phyloP scores from a whole-genome alignment of 139 green algal genomes.

The Picochlorum sp. region DNA sequence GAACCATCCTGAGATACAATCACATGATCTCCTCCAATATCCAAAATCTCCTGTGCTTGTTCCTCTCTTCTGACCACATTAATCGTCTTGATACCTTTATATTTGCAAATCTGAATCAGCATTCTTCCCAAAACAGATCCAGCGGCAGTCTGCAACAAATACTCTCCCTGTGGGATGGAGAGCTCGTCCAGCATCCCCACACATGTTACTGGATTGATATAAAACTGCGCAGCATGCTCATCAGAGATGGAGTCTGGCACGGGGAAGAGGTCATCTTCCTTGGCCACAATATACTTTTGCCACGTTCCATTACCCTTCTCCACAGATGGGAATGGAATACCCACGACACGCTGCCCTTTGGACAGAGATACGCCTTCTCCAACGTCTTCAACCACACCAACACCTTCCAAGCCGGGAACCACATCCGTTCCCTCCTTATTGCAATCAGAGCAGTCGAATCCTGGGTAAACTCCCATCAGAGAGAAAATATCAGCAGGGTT shows the following conservation, averaged over 20 bases:
- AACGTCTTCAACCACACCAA: conserved; percentile 23
- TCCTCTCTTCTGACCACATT: conserved; percentile 36
- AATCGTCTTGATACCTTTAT: conserved; percentile 36
- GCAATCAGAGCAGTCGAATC: conserved; percentile 22
- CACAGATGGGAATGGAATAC: conserved; percentile 14
- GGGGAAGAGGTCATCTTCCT: conserved; percentile 17
- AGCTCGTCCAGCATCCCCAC: conserved; percentile 37
- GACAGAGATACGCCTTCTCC: conserved; percentile 21
- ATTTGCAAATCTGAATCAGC: conserved; percentile 28
- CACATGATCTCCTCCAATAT: conserved; percentile 29
- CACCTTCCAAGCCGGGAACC: conserved; percentile 33
- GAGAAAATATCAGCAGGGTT: conserved; percentile 38
- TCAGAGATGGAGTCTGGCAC: conserved; percentile 34
- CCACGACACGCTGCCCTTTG: conserved; percentile 35
- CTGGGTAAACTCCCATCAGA: conserved; percentile 36
- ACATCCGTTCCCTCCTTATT: not conserved
- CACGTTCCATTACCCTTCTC: conserved; percentile 34
- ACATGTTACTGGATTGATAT: conserved; percentile 39
- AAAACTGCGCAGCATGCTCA: conserved; percentile 30
- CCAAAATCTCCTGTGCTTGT: conserved; percentile 27
- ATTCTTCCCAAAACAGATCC: conserved; percentile 40
- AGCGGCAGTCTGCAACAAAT: conserved; percentile 40
- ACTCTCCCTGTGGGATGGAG: conserved; percentile 29
- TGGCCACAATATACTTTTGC: conserved; percentile 32
- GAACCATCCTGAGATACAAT: conserved; percentile 24